Conservation (phyloP, 805 yeast species). For the Monosporozyma yasuniensis region DNA sequence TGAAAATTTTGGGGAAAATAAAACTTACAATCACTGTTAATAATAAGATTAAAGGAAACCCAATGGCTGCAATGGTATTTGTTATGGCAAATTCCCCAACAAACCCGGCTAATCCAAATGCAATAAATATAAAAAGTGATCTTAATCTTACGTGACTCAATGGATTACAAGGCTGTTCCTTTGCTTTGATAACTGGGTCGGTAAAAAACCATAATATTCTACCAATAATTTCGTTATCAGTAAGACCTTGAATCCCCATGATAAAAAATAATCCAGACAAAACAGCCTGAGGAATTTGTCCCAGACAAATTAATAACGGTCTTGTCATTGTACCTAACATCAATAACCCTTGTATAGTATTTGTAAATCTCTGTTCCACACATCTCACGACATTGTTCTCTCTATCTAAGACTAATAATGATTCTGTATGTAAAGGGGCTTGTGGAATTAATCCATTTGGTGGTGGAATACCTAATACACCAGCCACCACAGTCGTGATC, state of each 20-base stretch:
- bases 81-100: conserved; percentile 80
- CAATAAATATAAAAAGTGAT: conserved; percentile 44
- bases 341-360: conserved; percentile 74
- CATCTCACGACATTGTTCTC: conserved; percentile 39
- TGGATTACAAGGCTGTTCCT: conserved; percentile 25
- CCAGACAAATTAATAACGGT: conserved; percentile 73
- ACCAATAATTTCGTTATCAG: conserved; percentile 54
- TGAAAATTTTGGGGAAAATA: conserved; percentile 55
- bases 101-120: conserved; percentile 56
- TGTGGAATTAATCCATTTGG: conserved; percentile 97
- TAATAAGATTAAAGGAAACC: conserved; percentile 80
- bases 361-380: conserved; percentile 85
- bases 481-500: conserved; percentile 76
- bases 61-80: conserved; percentile 83
- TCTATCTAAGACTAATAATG: conserved; percentile 45
- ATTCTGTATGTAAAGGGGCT: conserved; percentile 85
- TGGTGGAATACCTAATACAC: conserved; percentile 84
- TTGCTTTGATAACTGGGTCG: conserved; percentile 31
- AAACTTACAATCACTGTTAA: conserved; percentile 54
- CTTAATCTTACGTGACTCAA: conserved; percentile 27
- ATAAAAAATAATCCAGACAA: conserved; percentile 86
- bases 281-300: conserved; percentile 85
- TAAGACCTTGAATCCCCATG: conserved; percentile 80
- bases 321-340: conserved; percentile 83
- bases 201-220: conserved; percentile 55